Percentiles rank a stretch among this genome's conserved stretches.
Conservation (phyloP, 2,329 filamentous ascomycete genomes). For the Ophiostoma fasciatum region DNA sequence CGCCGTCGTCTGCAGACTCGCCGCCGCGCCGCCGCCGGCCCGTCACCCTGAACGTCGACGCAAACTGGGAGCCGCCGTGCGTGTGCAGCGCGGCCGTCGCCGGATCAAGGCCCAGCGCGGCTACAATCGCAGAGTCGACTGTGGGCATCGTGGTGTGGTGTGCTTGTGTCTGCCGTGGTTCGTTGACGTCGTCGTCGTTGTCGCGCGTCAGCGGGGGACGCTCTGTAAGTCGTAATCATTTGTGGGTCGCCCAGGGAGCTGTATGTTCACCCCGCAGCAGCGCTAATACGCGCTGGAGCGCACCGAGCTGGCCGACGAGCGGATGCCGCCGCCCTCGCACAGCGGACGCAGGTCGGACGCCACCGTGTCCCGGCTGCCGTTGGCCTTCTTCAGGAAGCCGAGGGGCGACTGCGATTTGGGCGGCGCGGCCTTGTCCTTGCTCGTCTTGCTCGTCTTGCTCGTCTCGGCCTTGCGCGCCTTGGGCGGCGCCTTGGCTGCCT, state of each 20-base stretch:
- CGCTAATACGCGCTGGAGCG: too few species aligned
- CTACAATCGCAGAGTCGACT: constrained; percentile 48
- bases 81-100: constrained; percentile 37
- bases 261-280: too few species aligned
- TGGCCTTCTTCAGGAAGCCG: constrained; percentile 2
- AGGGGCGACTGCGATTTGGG: constrained; percentile 5
- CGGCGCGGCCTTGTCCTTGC: constrained; percentile 1
- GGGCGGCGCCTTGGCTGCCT: too few species aligned
- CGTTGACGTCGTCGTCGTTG: not conserved
- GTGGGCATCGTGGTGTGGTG: constrained; percentile 13
- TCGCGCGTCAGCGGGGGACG: too few species aligned
- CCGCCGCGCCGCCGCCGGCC: constrained; percentile 12
- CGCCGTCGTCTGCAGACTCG: too few species aligned
- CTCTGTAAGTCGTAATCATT: too few species aligned
- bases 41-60: constrained; percentile 39
- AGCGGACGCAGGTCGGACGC: constrained; percentile 6
- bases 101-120: constrained; percentile 44
- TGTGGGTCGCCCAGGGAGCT: too few species aligned
- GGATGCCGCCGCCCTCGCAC: too few species aligned
- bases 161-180: not conserved
- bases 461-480: not conserved
- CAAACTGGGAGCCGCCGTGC: constrained; percentile 53
- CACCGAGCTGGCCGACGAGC: too few species aligned
- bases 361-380: constrained; percentile 7
- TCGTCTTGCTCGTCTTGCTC: not conserved